Percentiles rank a stretch among this genome's conserved stretches.
These are phyloP conservation scores for Ophiostoma sp. DNA, from an alignment of 2,329 filamentous ascomycete species.

Conservation along the genomic window DNA sequence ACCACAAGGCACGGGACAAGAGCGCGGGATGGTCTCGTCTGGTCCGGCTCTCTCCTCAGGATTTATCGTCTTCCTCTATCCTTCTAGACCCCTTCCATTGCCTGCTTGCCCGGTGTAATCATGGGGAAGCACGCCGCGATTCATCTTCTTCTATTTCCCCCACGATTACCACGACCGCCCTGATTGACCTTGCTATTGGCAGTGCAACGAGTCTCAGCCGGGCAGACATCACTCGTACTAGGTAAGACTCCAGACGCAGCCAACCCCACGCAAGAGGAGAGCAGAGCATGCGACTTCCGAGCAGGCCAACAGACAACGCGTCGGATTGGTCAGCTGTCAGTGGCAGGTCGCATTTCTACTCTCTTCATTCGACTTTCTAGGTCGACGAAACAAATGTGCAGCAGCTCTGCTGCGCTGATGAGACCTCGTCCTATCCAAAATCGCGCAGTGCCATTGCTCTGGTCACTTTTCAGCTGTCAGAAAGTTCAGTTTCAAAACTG, in stretches of 20 bases:
- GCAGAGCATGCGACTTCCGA: neutral
- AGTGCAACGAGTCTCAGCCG: neutral
- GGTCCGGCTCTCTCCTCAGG: neutral
- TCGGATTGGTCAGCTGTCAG: neutral
- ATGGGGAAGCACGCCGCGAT: neutral
- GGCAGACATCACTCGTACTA: neutral
- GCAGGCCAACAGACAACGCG: neutral
- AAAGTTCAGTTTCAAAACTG: no score
- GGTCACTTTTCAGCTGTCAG: neutral
- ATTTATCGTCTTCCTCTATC: neutral
- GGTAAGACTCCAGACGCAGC: neutral
- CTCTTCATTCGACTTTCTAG: neutral
- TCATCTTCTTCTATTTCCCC: slow-evolving; percentile 1
- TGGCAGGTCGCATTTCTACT: neutral
- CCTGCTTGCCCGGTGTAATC: neutral
- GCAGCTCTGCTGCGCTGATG: neutral
- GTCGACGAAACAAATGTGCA: neutral
- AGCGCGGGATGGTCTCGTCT: neutral
- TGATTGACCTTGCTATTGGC: neutral
- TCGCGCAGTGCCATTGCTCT: slow-evolving; percentile 4
- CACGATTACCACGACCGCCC: neutral
- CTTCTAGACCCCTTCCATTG: neutral
- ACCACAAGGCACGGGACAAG: neutral
- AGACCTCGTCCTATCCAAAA: neutral
- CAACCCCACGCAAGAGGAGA: neutral